Evolutionary conservation across 345 rosid genomes (phyloP), one percentile per base, ranked within the genome.

Genomic region (Bretschneidera sinensis): DNA sequence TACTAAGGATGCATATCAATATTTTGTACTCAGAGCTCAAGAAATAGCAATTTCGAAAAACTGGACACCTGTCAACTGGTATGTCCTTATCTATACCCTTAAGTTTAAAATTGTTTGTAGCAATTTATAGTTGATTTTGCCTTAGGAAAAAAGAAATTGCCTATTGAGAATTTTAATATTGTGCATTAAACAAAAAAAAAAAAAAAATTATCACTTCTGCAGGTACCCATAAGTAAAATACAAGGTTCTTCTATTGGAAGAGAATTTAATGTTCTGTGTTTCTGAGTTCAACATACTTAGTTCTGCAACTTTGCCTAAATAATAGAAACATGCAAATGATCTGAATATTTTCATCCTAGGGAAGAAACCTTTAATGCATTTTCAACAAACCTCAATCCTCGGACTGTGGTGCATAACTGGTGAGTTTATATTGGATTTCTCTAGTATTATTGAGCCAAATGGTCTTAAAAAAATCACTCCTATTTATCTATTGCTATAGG

Each of bases 61-160:
- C 25, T 85, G 91, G 92, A 90, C 80, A 9, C 95, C 97, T 16
- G 97, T 87, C 60, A 90, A 90, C 73, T 90, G 97, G 97, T 87
- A 80, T 51, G 69, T 48, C 53, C 60, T 55, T 50, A 9, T 45
- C 49, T 13, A 11, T 2, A 11, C 49, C 18, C 49, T 4, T 45
- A 45, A 45, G 5, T 17, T 45, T 13, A 11, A 62, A 19, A 5
- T 59, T 8, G 51, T 33, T 11, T 21, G 15, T 11, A 13, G 34
- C 19, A 48, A 33, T 63, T 22, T 66, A 39, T n/a, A 58, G 22
- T 49, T 8, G n/a, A n/a, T 43, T 28, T 64, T 25, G 18, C 20
- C 33, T 43, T 35, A 15, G 53, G 51, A 15, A 28, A 28, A 28
- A 28, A 2, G 33, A 28, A 28, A 28, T 8, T 28, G 33, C 33